Base-by-base conservation (phyloP, 2,329 filamentous ascomycete genomes). In the Verticillium nonalfalfae region DNA sequence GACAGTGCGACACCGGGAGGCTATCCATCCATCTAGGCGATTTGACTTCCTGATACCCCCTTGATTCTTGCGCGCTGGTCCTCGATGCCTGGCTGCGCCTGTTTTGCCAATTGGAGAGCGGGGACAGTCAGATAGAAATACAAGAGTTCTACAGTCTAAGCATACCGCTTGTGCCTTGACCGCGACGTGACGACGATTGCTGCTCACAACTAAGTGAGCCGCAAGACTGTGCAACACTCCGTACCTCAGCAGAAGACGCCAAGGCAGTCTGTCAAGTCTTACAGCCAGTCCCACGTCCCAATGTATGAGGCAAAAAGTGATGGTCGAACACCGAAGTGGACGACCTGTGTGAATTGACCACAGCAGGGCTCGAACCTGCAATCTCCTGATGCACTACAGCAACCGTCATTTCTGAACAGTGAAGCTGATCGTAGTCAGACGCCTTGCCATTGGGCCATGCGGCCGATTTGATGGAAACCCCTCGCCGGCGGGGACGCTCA, bases 361-460 rank as follows among this genome's bases (percentile, higher is more conserved):
- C 45, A 50, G 45, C 45, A 50, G 45, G 45, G 45, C 45, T 50
- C 45, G 45, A 50, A 50, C 45, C 45, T 50, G 45, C 45, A 50
- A 50, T 50, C 45, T 50, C 45, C 45, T 50, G 45, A 50, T 50
- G 45, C 45, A 21, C 45, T 50, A 50, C 45, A 50, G 45, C 7
- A 7, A 21, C 45, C 6, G 45, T 21, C 11, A n/a, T 10, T 50
- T 36, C 9, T 6, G n/a, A 18, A 50, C n/a, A 7, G 45, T 50
- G 45, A 50, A 3, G 26, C 45, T 50, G 45, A 50, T 76, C 73
- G 74, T 76, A 76, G 74, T 77, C 74, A 76, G 73, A 76, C 74
- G 74, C 73, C 74, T 75, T 77, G 74, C 69, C 74, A 76, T 74
- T 74, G 71, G 71, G 71, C 72, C 72, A 76, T 35, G 55, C 55